Base-by-base conservation (phyloP, 352 stramenopile species). In the Phytophthora hybrid region DNA sequence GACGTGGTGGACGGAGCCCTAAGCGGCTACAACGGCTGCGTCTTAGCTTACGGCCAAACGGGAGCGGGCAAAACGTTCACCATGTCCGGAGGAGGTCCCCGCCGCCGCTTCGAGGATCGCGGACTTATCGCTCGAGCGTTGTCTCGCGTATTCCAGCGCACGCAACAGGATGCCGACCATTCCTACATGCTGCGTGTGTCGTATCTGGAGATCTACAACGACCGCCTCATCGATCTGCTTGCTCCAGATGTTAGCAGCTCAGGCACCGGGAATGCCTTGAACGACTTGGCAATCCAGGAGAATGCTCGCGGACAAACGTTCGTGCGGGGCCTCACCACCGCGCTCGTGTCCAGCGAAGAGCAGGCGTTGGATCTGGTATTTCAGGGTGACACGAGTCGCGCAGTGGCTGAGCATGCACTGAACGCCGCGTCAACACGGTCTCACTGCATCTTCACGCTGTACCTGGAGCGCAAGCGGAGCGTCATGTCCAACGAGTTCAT, bases 191-290 rank as follows among this genome's bases (percentile, higher is more conserved):
- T 97, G 34, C 90, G 82, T 32, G 85, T 91, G 39, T 93, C 82
- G 21, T 97, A 94, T 71, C 78, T 97, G 21, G 90, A 97, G 69
- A 90, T 97, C 8, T 97, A 97, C 85, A 98, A 98, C 71, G 92
- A 98, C 61, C 84, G 88, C 32, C 64, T 97, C 13, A 94, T 86
- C 60, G 93, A 98, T 76, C 68, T 98, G 37, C 37, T 44, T 44
- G 37, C 37, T 16, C 37, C 37, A 44, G 37, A 44, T 37, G n/a
- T 55, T 19, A 26, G 23, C 5, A 66, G 13, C n/a, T 16, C 39
- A 4, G 39, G 16, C 2, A 62, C n/a, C 26, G 26, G 44, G 31
- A 63, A 47, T 31, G 56, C 41, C 3, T 49, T 47, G 10, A 77
- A 84, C 21, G 79, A 91, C 9, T 63, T 91, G n/a, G 78, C 82